Base-by-base conservation (phyloP, 257 asterid species). In the Fraxinus americana region DNA sequence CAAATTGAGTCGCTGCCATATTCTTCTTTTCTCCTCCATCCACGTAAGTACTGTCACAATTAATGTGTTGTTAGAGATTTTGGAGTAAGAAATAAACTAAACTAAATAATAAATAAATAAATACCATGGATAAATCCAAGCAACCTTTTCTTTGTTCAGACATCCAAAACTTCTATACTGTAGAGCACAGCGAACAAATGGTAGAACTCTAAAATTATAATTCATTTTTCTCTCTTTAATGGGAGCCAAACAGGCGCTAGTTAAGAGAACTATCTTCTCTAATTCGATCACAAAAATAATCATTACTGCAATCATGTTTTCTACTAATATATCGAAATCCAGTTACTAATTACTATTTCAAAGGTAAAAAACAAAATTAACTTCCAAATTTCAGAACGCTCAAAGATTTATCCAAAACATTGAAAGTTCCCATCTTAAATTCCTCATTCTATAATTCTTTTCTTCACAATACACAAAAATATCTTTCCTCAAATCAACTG, bases 1-100 rank as follows among this genome's bases (percentile, higher is more conserved):
- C 86, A 71, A 86, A 86, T 68, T 86, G 84, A 45, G 87, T 83
- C 13, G 77, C 81, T 21, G 76, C 87, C 87, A 77, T 81, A 74
- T 86, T 83, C 70, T 86, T 86, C 80, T 79, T 83, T 73, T 73
- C 83, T 75, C 83, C 87, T 50, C 78, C 76, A 77, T 81, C 84
- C 78, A 67, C n/a, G 77, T 86, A 86, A 39, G 74, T 71, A 79
- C 89, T 86, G 78, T 61, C 74, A 11, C 41, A 0, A 71, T 30
- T 48, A 48, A 48, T 48, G n/a, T 48, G 21, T 4, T 48, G 57
- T 48, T 48, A 13, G 14, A 2, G 17, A 43, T 43, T 43, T 43
- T 43, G 52, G 50, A 4, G 13, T 43, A 43, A 43, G 17, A 43
- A 43, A 11, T 43, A 43, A 43, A 43, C 17, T 2, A 43, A 10